Base-by-base conservation (phyloP, 1,139 yeast species). In the Suhomyces panamericanus region DNA sequence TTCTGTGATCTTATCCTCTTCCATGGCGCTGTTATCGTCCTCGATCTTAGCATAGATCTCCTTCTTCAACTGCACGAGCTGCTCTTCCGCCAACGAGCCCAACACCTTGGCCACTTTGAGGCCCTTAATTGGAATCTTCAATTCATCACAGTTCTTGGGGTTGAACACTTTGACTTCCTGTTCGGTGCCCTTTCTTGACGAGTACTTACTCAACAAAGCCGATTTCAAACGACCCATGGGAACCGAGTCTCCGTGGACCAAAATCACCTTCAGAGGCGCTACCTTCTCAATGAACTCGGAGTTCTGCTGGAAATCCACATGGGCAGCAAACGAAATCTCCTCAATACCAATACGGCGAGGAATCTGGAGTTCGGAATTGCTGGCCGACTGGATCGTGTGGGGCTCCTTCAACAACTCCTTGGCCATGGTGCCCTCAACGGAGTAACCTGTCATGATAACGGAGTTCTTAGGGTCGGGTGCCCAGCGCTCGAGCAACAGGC, bases 351-450 rank as follows among this genome's bases (percentile, higher is more conserved):
- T 70, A 51, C 98, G 77, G 58, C 99, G 80, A 2, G 98, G 97
- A 36, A 93, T 85, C 43, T 82, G 80, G 31, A 85, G 71, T 44
- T 91, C 97, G 0, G 96, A 88, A 51, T 89, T 89, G 20, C 75
- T 69, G 17, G 80, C 70, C 0, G 98, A 86, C 3, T 95, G 95
- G 44, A 93, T 89, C 15, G 90, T 87, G 24, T 83, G 80, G 0
- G 99, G 99, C 56, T 91, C 97, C 38, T 89, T 81, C 53, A 95
- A 71, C 38, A 93, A 72, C 47, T 80, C 88, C 59, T 93, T 93
- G 0, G 99, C 99, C 90, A 93, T 82, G 1, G 99, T 93, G 20
- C 99, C 99, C 62, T 93, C 99, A 5, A 93, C 96, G 2, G 98
- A 91, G 64, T 93, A 93, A 69, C 99, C 99, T 0, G 99, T 95